A percentile compares a stretch with the other conserved stretches of the same genome.
phyloP scores from a whole-genome alignment of 2,329 filamentous ascomycete genomes.

The Hypoxylon rubiginosum region DNA sequence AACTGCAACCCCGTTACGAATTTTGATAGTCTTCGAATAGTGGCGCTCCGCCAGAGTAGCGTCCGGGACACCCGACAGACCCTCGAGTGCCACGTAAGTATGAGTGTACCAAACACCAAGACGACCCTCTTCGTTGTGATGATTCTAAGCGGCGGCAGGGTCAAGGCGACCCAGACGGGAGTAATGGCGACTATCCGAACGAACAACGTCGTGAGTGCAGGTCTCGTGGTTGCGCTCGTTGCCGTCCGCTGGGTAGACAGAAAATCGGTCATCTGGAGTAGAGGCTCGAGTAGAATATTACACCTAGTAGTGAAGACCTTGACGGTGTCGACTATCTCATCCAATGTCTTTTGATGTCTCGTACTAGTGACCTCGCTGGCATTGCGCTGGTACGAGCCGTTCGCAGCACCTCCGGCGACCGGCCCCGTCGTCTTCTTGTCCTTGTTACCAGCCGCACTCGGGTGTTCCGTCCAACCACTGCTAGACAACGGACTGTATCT shows the following conservation, averaged over 20 bases:
- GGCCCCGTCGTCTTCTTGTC: conserved; percentile 51
- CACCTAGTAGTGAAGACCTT: conserved; percentile 92
- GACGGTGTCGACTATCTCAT: conserved; percentile 96
- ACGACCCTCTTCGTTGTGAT: conserved; percentile 89
- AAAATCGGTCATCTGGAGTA: conserved; percentile 91
- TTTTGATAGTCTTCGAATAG: conserved; percentile 76
- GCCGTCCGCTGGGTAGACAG: conserved; percentile 90
- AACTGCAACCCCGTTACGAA: conserved; percentile 87
- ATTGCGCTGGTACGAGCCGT: conserved; percentile 58
- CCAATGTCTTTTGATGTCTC: conserved; percentile 91
- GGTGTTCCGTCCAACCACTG: conserved; percentile 75
- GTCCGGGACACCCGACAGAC: conserved; percentile 87
- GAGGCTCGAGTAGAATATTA: conserved; percentile 90
- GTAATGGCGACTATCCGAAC: conserved; percentile 89
- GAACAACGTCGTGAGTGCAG: conserved; percentile 89
- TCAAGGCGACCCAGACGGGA: conserved; percentile 87
- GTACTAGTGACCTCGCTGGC: conserved; percentile 73
- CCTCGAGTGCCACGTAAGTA: conserved; percentile 92
- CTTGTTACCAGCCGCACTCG: conserved; percentile 42
- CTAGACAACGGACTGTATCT: conserved; percentile 92
- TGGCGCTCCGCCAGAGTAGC: conserved; percentile 89
- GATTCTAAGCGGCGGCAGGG: conserved; percentile 84
- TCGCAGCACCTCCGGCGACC: conserved; percentile 44
- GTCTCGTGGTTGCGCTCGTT: conserved; percentile 90
- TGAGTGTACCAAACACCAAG: conserved; percentile 86